Conservation (phyloP, 2,329 filamentous ascomycete genomes). For the Ophiostoma tasmaniense region DNA sequence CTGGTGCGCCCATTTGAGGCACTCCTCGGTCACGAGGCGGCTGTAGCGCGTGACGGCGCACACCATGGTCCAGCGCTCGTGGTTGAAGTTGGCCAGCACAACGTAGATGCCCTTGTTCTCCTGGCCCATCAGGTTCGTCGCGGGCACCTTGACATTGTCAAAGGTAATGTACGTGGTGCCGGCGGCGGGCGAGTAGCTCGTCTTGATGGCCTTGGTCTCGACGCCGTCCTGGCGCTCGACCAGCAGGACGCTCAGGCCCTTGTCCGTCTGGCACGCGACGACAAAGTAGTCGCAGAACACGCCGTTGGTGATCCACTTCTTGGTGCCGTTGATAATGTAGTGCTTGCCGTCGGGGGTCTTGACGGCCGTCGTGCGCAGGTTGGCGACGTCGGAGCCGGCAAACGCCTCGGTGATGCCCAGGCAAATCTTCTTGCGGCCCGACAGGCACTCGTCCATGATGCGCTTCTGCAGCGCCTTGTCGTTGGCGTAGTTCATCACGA, state of each 20-base stretch:
- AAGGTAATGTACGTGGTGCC: conserved; percentile 75
- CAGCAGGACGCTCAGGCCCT: conserved; percentile 69
- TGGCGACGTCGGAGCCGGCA: conserved; percentile 73
- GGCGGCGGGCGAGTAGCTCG: conserved; percentile 68
- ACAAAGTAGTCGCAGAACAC: conserved; percentile 79
- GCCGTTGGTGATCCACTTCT: conserved; percentile 68
- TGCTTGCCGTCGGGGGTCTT: conserved; percentile 68
- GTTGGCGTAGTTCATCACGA: conserved; percentile 69
- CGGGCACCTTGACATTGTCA: conserved; percentile 79
- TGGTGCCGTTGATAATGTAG: conserved; percentile 64
- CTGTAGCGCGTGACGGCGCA: conserved; percentile 56
- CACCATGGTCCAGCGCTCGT: conserved; percentile 72
- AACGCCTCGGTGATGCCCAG: conserved; percentile 85
- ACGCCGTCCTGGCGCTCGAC: conserved; percentile 66
- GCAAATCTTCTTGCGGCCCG: conserved; percentile 79
- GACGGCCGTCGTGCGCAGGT: conserved; percentile 66
- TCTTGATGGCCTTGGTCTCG: conserved; percentile 71
- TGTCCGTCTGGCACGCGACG: conserved; percentile 67
- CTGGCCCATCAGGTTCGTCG: conserved; percentile 65
- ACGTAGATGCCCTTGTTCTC: conserved; percentile 82
- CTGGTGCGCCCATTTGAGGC: conserved; percentile 82
- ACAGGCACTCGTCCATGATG: conserved; percentile 64
- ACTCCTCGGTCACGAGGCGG: conserved; percentile 69
- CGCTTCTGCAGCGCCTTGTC: conserved; percentile 57
- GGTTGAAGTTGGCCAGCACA: conserved; percentile 82